These are phyloP conservation scores for Jamesozyma lodderae DNA, from an alignment of 805 yeast genomes.

Conservation along the genomic window DNA sequence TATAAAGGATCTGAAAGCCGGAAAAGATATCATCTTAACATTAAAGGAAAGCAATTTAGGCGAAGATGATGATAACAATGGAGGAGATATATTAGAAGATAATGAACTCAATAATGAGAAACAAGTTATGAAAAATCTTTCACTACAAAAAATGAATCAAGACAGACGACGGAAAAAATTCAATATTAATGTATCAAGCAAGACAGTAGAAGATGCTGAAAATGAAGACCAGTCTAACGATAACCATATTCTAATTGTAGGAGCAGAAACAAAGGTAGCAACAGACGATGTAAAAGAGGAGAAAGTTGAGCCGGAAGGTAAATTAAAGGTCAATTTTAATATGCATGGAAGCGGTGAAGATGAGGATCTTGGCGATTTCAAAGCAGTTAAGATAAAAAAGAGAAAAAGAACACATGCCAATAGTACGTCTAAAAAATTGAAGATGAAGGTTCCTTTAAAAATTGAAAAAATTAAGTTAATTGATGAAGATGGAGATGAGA, in stretches of 20 bases:
- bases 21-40: slow-evolving; percentile 43
- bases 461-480: slow-evolving; percentile 30
- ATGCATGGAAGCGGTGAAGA: slow-evolving; percentile 10
- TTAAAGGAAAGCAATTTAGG: slow-evolving; percentile 37
- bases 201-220: slow-evolving; percentile 16
- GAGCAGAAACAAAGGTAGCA: slow-evolving; percentile 6
- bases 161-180: slow-evolving; percentile 27
- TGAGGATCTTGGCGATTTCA: slow-evolving; percentile 28
- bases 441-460: slow-evolving; percentile 22
- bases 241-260: slow-evolving; percentile 13
- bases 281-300: background rate
- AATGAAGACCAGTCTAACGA: slow-evolving; percentile 15
- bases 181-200: slow-evolving; percentile 15
- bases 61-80: slow-evolving; percentile 21
- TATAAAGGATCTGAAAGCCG: slow-evolving; percentile 33
- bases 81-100: slow-evolving; percentile 23
- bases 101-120: slow-evolving; percentile 20
- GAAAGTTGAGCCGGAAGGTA: background rate
- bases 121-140: slow-evolving; percentile 27
- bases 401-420: slow-evolving; percentile 31
- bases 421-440: slow-evolving; percentile 20
- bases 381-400: slow-evolving; percentile 33
- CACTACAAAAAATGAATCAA: slow-evolving; percentile 26
- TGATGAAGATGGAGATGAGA: slow-evolving; percentile 20
- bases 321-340: slow-evolving; percentile 24